Evolutionary conservation across 148 eudicot genomes (phyloP), one percentile per base, ranked within the genome.

Genomic region (Limonium bicolor): DNA sequence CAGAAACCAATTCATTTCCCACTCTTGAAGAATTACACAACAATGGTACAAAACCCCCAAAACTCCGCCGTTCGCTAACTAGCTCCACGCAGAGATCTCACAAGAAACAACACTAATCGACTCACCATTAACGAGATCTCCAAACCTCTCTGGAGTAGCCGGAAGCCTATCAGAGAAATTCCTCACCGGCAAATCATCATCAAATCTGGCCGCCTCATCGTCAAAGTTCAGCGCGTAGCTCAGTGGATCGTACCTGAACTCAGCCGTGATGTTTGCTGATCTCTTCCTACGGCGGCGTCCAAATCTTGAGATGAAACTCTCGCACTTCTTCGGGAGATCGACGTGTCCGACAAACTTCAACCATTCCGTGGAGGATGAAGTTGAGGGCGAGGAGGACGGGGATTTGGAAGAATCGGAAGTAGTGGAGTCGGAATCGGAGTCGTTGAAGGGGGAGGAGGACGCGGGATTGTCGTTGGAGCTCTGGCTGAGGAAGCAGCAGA

Each of bases 151-250:
- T 2, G 68, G 62, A 3, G 69, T 51, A 2, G 46, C 32, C 22
- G 83, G 72, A n/a, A 72, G 43, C 25, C 75, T 53, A 5, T 67
- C 32, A 11, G 63, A 46, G 60, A 76, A 76, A n/a, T 51, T 39
- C 18, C 64, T 21, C 1, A 51, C 49, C 2, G 62, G 68, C 48
- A 17, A 44, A 3, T 64, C 65, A 12, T 60, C 58, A 23, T 41
- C 8, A n/a, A n/a, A n/a, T 12, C 66, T 33, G 20, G 61, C 28
- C 23, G 56, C 50, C 36, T 64, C 71, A 4, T 72, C 64, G 22
- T 77, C 73, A 40, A 77, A 77, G 37, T 77, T 77, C 38, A 69
- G 79, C 42, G 79, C 63, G 56, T 77, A 77, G 34, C 84, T 77
- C 28, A 77, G 44, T 2, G 84, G 79, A 25, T 77, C 79, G 55